These are phyloP conservation scores for Alternaria brassicae DNA, from an alignment of 2,329 filamentous ascomycete genomes.

Conservation along the genomic window DNA sequence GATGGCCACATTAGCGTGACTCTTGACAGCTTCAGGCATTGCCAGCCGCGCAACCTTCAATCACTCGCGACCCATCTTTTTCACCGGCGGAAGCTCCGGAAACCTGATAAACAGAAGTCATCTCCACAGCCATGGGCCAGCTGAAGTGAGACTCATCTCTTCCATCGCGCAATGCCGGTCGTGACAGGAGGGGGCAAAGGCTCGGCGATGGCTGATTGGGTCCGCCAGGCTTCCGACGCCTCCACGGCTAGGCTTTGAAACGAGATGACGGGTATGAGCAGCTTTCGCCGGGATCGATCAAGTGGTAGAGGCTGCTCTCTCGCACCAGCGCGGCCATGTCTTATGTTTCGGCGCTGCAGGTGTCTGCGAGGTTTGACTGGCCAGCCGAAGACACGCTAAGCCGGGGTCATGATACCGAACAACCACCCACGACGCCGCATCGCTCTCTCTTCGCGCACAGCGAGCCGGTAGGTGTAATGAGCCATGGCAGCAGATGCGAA, in stretches of 20 bases:
- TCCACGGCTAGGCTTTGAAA: conserved; percentile 20
- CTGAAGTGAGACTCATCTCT: conserved; percentile 22
- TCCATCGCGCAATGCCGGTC: conserved; percentile 22
- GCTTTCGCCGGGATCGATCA: conserved; percentile 5
- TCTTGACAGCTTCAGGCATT: background rate
- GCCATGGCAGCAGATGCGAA: conserved; percentile 19
- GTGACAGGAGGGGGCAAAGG: conserved; percentile 29
- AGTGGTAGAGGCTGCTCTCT: conserved; percentile 32
- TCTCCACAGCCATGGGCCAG: conserved; percentile 5
- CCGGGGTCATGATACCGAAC: conserved; percentile 31
- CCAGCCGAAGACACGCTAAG: conserved; percentile 24
- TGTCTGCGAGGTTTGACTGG: conserved; percentile 35
- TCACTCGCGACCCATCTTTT: background rate
- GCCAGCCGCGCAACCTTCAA: conserved; percentile 4
- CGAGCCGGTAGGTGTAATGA: conserved; percentile 31
- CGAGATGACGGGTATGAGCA: conserved; percentile 42
- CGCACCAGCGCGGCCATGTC: conserved; percentile 21
- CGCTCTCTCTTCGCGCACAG: conserved; percentile 29
- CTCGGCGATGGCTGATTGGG: conserved; percentile 34
- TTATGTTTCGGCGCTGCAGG: conserved; percentile 19
- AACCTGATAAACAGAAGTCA: background rate
- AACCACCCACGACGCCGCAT: conserved; percentile 41
- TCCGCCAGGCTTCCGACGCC: conserved; percentile 9
- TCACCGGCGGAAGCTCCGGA: background rate
- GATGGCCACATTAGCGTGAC: conserved; percentile 7